These are phyloP conservation scores for Yamadazyma kitorensis DNA, from an alignment of 805 yeast genomes.

Conservation along the genomic window DNA sequence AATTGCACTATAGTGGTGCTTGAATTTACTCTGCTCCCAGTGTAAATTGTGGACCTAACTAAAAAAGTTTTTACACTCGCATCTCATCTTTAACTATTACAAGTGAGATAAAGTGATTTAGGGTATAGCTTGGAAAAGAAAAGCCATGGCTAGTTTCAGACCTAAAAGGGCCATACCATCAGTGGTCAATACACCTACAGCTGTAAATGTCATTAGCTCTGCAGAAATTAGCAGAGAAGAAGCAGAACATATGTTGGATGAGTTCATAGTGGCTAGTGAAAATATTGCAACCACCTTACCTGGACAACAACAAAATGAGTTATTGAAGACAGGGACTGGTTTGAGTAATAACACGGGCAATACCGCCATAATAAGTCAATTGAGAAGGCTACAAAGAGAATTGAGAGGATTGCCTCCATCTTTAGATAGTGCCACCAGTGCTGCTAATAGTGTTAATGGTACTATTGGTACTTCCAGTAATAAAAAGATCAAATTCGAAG, in stretches of 20 bases:
- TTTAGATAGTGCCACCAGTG: slow-evolving; percentile 6
- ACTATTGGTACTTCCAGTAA: slow-evolving; percentile 11
- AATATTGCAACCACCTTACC: slow-evolving; percentile 27
- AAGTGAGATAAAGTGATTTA: no score
- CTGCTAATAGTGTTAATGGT: background rate
- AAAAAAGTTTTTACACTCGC: no score
- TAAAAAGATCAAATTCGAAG: slow-evolving; percentile 26
- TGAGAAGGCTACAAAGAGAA: slow-evolving; percentile 72
- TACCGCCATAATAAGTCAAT: slow-evolving; percentile 53
- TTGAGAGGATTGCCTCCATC: slow-evolving; percentile 77
- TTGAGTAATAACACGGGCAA: slow-evolving; percentile 29
- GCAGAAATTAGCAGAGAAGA: slow-evolving; percentile 32
- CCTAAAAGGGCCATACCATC: slow-evolving; percentile 42
- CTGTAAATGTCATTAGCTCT: slow-evolving; percentile 29
- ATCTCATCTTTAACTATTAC: no score
- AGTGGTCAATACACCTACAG: slow-evolving; percentile 48
- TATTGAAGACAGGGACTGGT: slow-evolving; percentile 28
- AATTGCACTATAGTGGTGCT: no score
- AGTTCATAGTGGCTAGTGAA: slow-evolving; percentile 42
- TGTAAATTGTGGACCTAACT: no score
- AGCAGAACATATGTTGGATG: slow-evolving; percentile 46
- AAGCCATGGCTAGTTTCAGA: no score
- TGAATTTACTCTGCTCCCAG: no score
- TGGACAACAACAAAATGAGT: slow-evolving; percentile 18
- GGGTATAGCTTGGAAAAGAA: no score